These are phyloP conservation scores for Selenicereus undatus DNA, from an alignment of 148 eudicot genomes.

Conservation along the genomic window DNA sequence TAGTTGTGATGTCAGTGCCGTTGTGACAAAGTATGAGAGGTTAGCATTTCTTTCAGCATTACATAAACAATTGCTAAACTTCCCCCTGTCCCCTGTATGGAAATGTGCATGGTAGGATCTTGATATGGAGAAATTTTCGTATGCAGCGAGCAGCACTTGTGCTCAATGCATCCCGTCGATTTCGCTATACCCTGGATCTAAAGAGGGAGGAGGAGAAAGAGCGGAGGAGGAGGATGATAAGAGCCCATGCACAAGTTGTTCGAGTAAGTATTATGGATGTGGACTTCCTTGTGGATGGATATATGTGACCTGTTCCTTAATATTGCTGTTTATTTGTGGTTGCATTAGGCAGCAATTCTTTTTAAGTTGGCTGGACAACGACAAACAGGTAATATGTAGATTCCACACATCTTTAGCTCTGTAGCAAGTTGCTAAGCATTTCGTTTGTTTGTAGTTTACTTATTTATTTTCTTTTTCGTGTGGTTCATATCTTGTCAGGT, in stretches of 20 bases:
- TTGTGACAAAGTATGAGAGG: background rate
- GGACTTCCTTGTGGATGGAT: background rate
- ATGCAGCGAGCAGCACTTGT: slow-evolving; percentile 95
- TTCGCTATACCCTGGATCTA: slow-evolving; percentile 85
- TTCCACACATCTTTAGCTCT: background rate
- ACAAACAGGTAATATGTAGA: slow-evolving; percentile 52
- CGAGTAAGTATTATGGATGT: slow-evolving; percentile 45
- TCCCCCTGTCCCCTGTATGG: background rate
- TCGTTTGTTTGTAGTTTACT: background rate
- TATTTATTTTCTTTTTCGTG: slow-evolving; percentile 6
- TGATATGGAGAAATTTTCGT: slow-evolving; percentile 10
- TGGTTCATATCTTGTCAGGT: slow-evolving; percentile 42
- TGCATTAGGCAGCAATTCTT: slow-evolving; percentile 80
- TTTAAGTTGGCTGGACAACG: slow-evolving; percentile 91
- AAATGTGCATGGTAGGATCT: background rate
- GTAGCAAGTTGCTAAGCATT: background rate
- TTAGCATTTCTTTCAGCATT: background rate
- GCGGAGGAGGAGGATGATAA: slow-evolving; percentile 70
- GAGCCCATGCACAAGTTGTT: slow-evolving; percentile 97
- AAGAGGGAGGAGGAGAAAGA: slow-evolving; percentile 74
- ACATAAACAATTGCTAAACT: background rate
- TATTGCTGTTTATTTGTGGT: slow-evolving; percentile 14
- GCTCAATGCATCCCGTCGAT: slow-evolving; percentile 90
- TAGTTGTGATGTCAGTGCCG: background rate
- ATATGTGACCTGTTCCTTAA: background rate